Base-by-base conservation (phyloP, 495 filamentous ascomycete genomes). In the Thermochaetoides thermophila region DNA sequence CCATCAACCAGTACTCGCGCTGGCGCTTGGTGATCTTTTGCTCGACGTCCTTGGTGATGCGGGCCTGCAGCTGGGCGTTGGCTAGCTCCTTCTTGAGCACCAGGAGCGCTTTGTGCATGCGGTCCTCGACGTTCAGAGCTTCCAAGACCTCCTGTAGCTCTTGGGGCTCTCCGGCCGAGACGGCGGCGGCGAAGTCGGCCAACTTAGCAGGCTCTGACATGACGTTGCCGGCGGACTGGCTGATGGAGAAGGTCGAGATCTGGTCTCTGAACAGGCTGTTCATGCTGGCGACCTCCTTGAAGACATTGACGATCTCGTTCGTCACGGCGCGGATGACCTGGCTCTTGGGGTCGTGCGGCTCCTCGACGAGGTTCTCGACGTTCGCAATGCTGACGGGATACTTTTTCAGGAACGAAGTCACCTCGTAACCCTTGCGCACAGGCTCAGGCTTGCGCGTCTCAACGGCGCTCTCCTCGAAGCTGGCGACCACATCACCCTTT, bases 41-140 rank as follows among this genome's bases (percentile, higher is more conserved):
- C 55, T 99, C 91, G 15, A 99, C 89, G 50, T 99, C 89, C 59
- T 94, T 96, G 27, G 83, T 84, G 28, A 99, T 99, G 65, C 95
- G 96, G 18, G 79, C 84, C 47, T 94, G 86, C 4, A 99, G 69
- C 50, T 99, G 82, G 3, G 89, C 89, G 38, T 96, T 99, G 76
- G 93, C 91, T 26, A 92, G 68, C 56, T 99, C 91, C 48, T 95
- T 95, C 61, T 96, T 99, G 32, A 99, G 60, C 4, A 96, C 84
- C 19, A 84, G 67, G 9, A 99, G 60, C 2, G 85, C 82, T 53
- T 94, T 95, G 45, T 78, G 76, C 53, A 96, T 65, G 48, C 91
- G 72, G 36, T 91, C 77, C 48, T 93, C 85, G 17, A 96, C 74
- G 47, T 91, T 81, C 55, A 94, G 66, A 18, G 74, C 74, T 42